phyloP scores from a whole-genome alignment of 2,329 filamentous ascomycete genomes.

The Dactylellina leptospora region DNA sequence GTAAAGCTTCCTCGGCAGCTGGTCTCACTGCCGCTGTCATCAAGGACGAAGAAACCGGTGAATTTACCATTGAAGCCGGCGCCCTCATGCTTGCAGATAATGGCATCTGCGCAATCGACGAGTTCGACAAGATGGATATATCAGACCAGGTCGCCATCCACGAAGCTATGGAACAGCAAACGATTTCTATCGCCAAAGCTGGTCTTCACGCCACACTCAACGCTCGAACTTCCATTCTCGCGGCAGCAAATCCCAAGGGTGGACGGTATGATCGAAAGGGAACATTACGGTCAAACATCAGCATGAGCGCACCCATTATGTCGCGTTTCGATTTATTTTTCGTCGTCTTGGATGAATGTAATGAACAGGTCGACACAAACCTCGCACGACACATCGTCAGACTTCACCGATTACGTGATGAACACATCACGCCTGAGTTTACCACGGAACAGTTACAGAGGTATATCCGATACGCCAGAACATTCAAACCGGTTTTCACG shows the following conservation, averaged over 20 bases:
- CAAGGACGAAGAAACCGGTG: constrained; percentile 97
- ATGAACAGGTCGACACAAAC: constrained; percentile 87
- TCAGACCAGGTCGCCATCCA: constrained; percentile 97
- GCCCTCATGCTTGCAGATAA: constrained; percentile 97
- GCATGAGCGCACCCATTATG: constrained; percentile 99
- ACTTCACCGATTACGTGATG: constrained; percentile 91
- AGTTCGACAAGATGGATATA: constrained; percentile 99
- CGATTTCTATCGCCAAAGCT: constrained; percentile 97
- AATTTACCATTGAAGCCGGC: constrained; percentile 98
- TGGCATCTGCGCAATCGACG: constrained; percentile 96
- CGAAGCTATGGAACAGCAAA: constrained; percentile 99
- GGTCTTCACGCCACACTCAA: constrained; percentile 98
- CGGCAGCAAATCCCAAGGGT: constrained; percentile 93
- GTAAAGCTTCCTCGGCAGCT: constrained; percentile 95
- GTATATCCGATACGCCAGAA: constrained; percentile 94
- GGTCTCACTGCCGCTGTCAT: constrained; percentile 97
- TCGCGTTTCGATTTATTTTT: constrained; percentile 99
- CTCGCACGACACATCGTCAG: constrained; percentile 93
- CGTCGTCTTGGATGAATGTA: constrained; percentile 95
- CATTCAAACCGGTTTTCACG: constrained; percentile 92
- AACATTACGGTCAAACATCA: constrained; percentile 91
- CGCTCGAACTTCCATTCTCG: constrained; percentile 91
- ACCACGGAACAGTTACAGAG: constrained; percentile 95
- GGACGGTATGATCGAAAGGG: constrained; percentile 98
- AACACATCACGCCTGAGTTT: constrained; percentile 89